Percentiles rank a stretch among this genome's conserved stretches.
Evolutionary conservation across 257 asterid genomes (phyloP).

Genomic region (Solanum appendiculatum): DNA sequence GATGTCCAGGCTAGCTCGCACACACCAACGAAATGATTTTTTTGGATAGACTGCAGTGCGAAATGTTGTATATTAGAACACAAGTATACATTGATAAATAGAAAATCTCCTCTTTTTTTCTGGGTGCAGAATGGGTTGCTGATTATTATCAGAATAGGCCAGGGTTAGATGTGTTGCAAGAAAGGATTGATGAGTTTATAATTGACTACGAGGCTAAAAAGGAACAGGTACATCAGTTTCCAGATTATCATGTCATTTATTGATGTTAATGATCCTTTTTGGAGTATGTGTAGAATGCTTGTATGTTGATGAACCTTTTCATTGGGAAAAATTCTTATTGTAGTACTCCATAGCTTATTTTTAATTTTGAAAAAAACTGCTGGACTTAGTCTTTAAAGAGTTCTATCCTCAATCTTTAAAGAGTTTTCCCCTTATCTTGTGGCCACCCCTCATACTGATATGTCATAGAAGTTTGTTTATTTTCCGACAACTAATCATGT

Average conservation of each 20-base stretch:
- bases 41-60: not conserved
- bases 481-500: not conserved
- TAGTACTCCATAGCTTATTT: not conserved
- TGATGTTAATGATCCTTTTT: not conserved
- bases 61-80: not conserved
- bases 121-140: constrained; percentile 64
- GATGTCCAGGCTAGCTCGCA: not conserved
- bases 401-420: not conserved
- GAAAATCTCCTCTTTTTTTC: not conserved
- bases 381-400: not conserved
- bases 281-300: not conserved
- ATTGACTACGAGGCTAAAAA: constrained; percentile 57
- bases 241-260: not conserved
- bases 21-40: not conserved
- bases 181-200: constrained; percentile 81
- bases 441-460: not conserved
- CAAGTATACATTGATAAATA: not conserved
- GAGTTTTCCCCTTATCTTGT: not conserved
- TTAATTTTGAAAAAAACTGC: not conserved
- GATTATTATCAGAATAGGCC: constrained; percentile 73
- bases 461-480: not conserved
- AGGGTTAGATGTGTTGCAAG: constrained; percentile 61
- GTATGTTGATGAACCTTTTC: not conserved
- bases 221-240: constrained; percentile 47
- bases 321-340: not conserved